Conservation (phyloP, 108 stramenopile genomes). For the Conticribra guillardii region DNA sequence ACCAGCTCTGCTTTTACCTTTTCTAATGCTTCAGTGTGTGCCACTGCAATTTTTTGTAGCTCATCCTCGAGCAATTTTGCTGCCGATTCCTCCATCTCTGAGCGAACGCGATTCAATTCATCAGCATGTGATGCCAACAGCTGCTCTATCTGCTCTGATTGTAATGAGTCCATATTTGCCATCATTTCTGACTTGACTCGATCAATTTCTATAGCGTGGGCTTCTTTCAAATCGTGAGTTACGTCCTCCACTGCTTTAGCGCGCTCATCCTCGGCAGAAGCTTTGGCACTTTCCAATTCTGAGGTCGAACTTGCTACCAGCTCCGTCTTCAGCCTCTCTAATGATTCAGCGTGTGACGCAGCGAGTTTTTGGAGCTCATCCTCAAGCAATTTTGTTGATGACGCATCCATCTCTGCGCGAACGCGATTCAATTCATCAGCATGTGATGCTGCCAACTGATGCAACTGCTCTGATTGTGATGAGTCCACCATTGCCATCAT, state of each 20-base stretch:
- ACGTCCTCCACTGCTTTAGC: not conserved
- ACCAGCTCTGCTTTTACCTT: not conserved
- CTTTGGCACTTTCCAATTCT: not conserved
- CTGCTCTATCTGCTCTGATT: slow-evolving; percentile 21
- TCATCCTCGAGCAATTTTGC: not conserved
- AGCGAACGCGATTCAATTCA: slow-evolving; percentile 22
- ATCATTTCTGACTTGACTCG: slow-evolving; percentile 15
- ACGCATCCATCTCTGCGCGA: slow-evolving; percentile 12
- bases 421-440: slow-evolving; percentile 28
- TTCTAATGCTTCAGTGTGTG: not conserved
- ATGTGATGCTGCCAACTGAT: slow-evolving; percentile 19
- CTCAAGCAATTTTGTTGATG: not conserved
- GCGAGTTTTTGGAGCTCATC: not conserved
- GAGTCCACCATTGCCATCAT: slow-evolving; percentile 1
- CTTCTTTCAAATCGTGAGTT: slow-evolving; percentile 7
- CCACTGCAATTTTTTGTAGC: not conserved
- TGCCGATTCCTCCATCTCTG: slow-evolving; percentile 14
- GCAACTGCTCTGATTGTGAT: slow-evolving; percentile 17
- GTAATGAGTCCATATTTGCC: not conserved
- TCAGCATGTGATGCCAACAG: slow-evolving; percentile 15
- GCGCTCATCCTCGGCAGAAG: not conserved
- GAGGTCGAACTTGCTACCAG: not conserved
- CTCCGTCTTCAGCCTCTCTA: slow-evolving; percentile 3
- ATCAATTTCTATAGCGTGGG: not conserved
- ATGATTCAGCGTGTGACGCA: slow-evolving; percentile 4